Evolutionary conservation across 176 grass and related monocot genomes (phyloP).

Genomic region (barley (Hordeum vulgare)): DNA sequence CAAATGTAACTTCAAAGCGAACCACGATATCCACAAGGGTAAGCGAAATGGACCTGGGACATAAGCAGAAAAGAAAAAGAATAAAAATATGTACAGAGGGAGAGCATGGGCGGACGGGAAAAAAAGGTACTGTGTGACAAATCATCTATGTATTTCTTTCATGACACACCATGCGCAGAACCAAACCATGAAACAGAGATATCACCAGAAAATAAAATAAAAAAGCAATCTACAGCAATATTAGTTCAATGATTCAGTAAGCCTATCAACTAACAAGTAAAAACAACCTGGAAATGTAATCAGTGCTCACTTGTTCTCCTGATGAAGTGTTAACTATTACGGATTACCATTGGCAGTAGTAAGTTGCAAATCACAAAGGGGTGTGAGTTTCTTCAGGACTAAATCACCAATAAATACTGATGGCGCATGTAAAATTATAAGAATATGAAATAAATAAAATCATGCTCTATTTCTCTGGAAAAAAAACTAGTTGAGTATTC

Average conservation of each 20-base stretch:
- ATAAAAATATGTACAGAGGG: constrained; percentile 4
- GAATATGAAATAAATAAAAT: neutral
- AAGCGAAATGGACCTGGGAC: constrained; percentile 29
- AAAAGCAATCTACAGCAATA: neutral
- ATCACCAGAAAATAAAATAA: neutral
- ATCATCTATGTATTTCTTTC: constrained; percentile 1
- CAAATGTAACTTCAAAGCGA: constrained; percentile 21
- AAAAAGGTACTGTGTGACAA: neutral
- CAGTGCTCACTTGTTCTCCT: neutral
- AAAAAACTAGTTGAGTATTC: neutral
- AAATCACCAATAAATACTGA: neutral
- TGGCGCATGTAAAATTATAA: neutral
- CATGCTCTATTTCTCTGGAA: neutral
- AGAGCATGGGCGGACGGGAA: neutral
- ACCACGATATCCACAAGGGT: constrained; percentile 18
- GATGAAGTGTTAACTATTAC: neutral
- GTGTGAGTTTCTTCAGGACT: neutral
- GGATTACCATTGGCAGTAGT: neutral
- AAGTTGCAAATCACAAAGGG: neutral
- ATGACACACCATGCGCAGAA: constrained; percentile 1
- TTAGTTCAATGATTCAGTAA: neutral
- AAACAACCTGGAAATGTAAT: neutral
- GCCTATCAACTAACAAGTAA: neutral
- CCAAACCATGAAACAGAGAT: neutral
- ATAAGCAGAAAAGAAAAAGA: constrained; percentile 18